Base-by-base conservation (phyloP, 2,329 filamentous ascomycete species). In the Stachybotrys echinatus region DNA sequence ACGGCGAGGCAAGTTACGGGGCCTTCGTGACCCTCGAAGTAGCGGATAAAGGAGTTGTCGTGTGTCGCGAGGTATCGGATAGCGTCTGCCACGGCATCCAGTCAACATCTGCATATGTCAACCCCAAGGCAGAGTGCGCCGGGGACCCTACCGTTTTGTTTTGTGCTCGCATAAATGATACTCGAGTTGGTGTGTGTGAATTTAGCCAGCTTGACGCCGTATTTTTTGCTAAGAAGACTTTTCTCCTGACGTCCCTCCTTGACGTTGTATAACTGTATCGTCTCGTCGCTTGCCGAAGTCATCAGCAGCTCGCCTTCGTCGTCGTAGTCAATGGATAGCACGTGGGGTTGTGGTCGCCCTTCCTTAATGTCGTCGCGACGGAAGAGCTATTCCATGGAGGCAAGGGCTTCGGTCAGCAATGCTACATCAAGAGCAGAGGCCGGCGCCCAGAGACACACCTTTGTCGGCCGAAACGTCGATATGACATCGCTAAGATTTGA, bases 251-350 rank as follows among this genome's bases (percentile, higher is more conserved):
- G 88, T 5, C 94, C 94, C 56, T 96, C 91, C 61, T 88, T 89
- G 55, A 95, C 87, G 61, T 94, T 95, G 74, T 95, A 99, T 27
- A 99, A 85, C 64, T 97, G 92, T 54, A 99, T 88, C 4, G 89
- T 95, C 66, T 96, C 92, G 68, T 99, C 94, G 72, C 89, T 91
- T 58, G 92, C 89, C 6, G 91, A 89, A 0, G 92, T 89, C 70
- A 99, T 90, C 52, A 95, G 81, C 46, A 92, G 88, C 68, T 96
- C 91, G 67, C 94, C 94, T 42, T 89, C 87, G 72, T 97, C 92
- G 68, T 97, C 92, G 65, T 96, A 99, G 73, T 99, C 92, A 60
- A 99, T 82, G 2, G 92, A 97, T 8, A 94, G 87, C 52, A 96
- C 83, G 56, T 84, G 78, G 4, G 85, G 82, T 47, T 76, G 73